Evolutionary conservation across 768 basidiomycete species (phyloP).

Genomic region (Suillus placidus): DNA sequence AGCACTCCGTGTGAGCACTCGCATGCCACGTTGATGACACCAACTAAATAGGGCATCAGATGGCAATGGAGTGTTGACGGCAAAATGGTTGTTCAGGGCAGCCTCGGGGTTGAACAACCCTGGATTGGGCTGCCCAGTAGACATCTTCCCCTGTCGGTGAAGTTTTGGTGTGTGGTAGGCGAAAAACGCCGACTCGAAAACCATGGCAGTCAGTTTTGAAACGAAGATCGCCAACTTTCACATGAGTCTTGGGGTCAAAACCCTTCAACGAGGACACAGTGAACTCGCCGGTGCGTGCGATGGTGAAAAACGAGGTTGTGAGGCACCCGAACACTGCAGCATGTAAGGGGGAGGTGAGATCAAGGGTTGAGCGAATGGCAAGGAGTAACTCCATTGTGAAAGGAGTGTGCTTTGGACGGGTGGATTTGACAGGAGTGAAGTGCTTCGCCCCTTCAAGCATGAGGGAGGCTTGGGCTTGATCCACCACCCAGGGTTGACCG

Average conservation of each 20-base stretch:
- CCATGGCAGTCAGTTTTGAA: conserved; percentile 34
- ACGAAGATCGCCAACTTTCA: conserved; percentile 31
- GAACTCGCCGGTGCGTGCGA: conserved; percentile 4
- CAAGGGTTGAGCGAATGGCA: too few relatives aligned
- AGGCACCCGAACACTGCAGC: background rate
- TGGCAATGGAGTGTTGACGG: conserved; percentile 28
- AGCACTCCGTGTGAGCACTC: background rate
- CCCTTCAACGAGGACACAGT: background rate
- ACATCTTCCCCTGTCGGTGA: conserved; percentile 34
- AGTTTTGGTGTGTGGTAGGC: conserved; percentile 36
- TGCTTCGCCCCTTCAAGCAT: conserved; percentile 25
- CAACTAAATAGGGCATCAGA: conserved; percentile 36
- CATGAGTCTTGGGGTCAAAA: background rate
- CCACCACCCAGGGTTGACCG: conserved; percentile 18
- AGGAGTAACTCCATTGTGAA: conserved; percentile 22
- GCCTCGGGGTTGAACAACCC: conserved; percentile 25
- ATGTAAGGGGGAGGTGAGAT: background rate
- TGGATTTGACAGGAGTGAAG: background rate
- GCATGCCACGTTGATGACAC: background rate
- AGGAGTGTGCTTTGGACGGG: conserved; percentile 40
- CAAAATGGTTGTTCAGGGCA: conserved; percentile 16
- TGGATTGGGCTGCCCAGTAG: conserved; percentile 34
- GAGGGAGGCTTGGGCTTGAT: conserved; percentile 26
- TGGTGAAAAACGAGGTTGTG: background rate
- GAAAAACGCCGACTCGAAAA: conserved; percentile 27